phyloP scores from a whole-genome alignment of 73 alveolate genomes.

The Symbiodinium natans region DNA sequence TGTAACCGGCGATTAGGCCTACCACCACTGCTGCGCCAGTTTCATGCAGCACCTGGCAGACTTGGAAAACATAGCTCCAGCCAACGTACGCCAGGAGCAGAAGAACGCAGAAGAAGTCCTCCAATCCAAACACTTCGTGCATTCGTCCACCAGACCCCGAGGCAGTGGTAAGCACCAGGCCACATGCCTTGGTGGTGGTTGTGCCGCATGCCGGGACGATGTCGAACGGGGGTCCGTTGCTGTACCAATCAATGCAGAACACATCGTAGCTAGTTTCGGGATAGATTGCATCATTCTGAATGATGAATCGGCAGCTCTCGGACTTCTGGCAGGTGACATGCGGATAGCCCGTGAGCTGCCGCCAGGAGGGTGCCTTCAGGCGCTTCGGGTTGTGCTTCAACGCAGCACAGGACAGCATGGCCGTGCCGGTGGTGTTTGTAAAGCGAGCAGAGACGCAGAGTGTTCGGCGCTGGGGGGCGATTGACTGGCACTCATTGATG shows the following conservation, averaged over 20 bases:
- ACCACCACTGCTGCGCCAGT: constrained; percentile 75
- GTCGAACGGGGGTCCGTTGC: not conserved
- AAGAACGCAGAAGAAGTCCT: constrained; percentile 49
- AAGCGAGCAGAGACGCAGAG: not conserved
- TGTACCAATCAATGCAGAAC: constrained; percentile 52
- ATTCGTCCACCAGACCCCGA: not conserved
- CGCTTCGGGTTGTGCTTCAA: not conserved
- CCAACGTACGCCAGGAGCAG: constrained; percentile 42
- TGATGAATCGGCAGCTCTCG: not conserved
- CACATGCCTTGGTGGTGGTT: not conserved
- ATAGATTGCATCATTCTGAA: not conserved
- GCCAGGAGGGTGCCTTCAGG: not conserved
- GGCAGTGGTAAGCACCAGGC: not conserved
- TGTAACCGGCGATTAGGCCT: constrained; percentile 48
- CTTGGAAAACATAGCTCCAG: constrained; percentile 12
- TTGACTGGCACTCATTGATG: not conserved
- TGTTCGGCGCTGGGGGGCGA: not conserved
- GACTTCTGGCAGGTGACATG: not conserved
- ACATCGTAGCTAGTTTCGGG: constrained; percentile 48
- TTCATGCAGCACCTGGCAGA: constrained; percentile 51
- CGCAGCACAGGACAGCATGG: not conserved
- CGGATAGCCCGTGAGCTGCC: not conserved
- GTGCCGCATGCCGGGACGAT: not conserved
- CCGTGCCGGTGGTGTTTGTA: not conserved
- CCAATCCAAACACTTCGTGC: not conserved